These are phyloP conservation scores for Boletus barrowsii DNA, from an alignment of 768 basidiomycete species.

Conservation along the genomic window DNA sequence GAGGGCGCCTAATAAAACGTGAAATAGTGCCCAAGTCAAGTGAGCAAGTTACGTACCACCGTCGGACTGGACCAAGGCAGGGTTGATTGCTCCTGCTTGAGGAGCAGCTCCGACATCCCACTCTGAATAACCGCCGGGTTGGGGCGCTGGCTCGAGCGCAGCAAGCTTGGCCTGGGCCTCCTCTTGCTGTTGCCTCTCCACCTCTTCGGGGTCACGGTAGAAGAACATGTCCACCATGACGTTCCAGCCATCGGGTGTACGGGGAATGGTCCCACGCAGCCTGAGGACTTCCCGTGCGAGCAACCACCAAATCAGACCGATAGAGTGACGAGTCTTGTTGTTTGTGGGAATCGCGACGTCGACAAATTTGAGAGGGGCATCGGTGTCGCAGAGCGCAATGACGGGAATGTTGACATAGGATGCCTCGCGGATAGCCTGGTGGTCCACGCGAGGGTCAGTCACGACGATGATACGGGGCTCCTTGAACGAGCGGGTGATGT, in stretches of 20 bases:
- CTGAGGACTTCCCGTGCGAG: slow-evolving; percentile 97
- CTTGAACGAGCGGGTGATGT: slow-evolving; percentile 99
- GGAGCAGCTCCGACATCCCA: slow-evolving; percentile 76
- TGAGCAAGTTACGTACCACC: slow-evolving; percentile 39
- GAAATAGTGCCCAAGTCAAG: background rate
- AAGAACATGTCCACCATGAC: slow-evolving; percentile 99
- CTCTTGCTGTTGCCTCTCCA: slow-evolving; percentile 96
- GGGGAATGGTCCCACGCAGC: slow-evolving; percentile 88
- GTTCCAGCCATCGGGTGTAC: slow-evolving; percentile 91
- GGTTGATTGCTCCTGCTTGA: slow-evolving; percentile 71
- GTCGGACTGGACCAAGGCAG: slow-evolving; percentile 64
- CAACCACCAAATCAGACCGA: slow-evolving; percentile 97
- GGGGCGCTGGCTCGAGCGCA: slow-evolving; percentile 56
- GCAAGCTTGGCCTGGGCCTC: slow-evolving; percentile 80
- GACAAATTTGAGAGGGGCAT: slow-evolving; percentile 95
- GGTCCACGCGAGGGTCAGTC: slow-evolving; percentile 98
- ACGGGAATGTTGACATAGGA: slow-evolving; percentile 99
- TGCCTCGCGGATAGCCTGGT: slow-evolving; percentile 99
- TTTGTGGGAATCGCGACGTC: slow-evolving; percentile 98
- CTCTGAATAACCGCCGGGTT: slow-evolving; percentile 47
- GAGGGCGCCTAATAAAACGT: slow-evolving; percentile 51
- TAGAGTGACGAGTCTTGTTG: slow-evolving; percentile 98
- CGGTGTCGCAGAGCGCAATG: slow-evolving; percentile 98
- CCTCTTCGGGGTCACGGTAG: slow-evolving; percentile 99
- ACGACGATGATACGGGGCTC: slow-evolving; percentile 98